Evolutionary conservation across 2,329 filamentous ascomycete genomes (phyloP).

Genomic region (Scytalidium lignicola): DNA sequence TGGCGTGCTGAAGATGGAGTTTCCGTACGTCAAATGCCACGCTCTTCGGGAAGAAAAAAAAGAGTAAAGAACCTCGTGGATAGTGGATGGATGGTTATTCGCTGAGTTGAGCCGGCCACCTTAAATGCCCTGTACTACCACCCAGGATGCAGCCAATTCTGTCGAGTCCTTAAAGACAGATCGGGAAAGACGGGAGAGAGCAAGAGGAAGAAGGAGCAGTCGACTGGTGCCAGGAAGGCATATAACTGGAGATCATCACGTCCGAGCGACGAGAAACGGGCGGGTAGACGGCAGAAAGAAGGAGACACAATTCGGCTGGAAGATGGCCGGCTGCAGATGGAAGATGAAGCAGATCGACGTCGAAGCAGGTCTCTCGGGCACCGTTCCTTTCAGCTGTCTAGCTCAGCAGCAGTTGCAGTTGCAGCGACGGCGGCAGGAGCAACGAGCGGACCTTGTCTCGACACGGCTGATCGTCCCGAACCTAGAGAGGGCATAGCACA

Average conservation of each 20-base stretch:
- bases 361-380: background rate
- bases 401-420: no score
- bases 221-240: background rate
- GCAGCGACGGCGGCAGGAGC: no score
- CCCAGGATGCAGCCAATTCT: background rate
- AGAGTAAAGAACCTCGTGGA: background rate
- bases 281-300: background rate
- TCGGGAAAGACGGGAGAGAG: background rate
- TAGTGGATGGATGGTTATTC: no score
- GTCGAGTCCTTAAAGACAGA: background rate
- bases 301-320: background rate
- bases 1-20: background rate
- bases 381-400: background rate
- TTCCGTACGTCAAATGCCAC: background rate
- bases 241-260: background rate
- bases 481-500: background rate
- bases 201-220: background rate
- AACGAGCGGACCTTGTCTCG: background rate
- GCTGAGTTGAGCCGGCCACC: background rate
- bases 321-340: background rate
- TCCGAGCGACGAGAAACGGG: background rate
- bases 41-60: background rate
- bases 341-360: background rate
- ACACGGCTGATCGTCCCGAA: background rate
- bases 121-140: background rate